phyloP scores from a whole-genome alignment of 1,284 basidiomycete species.

The Hortiboletus rubellus region DNA sequence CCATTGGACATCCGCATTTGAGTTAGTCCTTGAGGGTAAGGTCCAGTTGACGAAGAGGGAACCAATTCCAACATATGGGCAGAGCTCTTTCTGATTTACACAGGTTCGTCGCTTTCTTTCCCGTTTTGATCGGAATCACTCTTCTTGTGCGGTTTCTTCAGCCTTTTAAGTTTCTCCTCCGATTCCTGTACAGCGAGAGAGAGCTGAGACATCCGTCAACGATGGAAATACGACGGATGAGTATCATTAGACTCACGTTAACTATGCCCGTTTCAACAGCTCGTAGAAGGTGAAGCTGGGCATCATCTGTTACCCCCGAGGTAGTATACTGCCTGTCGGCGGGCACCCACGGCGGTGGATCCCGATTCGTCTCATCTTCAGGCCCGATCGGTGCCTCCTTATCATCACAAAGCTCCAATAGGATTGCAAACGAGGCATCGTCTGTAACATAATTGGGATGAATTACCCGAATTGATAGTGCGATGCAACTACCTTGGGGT shows the following conservation, averaged over 20 bases:
- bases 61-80: neutral
- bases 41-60: neutral
- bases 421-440: slow-evolving; percentile 78
- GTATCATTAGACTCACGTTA: slow-evolving; percentile 53
- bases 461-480: neutral
- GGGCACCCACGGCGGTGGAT: slow-evolving; percentile 76
- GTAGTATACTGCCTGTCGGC: slow-evolving; percentile 68
- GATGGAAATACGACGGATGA: neutral
- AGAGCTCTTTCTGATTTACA: neutral
- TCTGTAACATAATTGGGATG: slow-evolving; percentile 40
- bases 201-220: slow-evolving; percentile 44
- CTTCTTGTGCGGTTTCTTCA: slow-evolving; percentile 18
- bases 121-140: slow-evolving; percentile 17
- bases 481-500: slow-evolving; percentile 40
- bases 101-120: slow-evolving; percentile 37
- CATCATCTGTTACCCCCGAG: slow-evolving; percentile 53
- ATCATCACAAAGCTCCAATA: slow-evolving; percentile 79
- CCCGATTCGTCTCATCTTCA: slow-evolving; percentile 49
- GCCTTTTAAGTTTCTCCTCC: slow-evolving; percentile 54
- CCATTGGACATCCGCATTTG: slow-evolving; percentile 2
- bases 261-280: slow-evolving; percentile 86
- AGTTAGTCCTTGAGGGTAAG: slow-evolving; percentile 4
- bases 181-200: slow-evolving; percentile 80
- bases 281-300: slow-evolving; percentile 67
- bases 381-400: slow-evolving; percentile 54